Evolutionary conservation across 1,284 basidiomycete species (phyloP).

Genomic region (Trametes polyzona): DNA sequence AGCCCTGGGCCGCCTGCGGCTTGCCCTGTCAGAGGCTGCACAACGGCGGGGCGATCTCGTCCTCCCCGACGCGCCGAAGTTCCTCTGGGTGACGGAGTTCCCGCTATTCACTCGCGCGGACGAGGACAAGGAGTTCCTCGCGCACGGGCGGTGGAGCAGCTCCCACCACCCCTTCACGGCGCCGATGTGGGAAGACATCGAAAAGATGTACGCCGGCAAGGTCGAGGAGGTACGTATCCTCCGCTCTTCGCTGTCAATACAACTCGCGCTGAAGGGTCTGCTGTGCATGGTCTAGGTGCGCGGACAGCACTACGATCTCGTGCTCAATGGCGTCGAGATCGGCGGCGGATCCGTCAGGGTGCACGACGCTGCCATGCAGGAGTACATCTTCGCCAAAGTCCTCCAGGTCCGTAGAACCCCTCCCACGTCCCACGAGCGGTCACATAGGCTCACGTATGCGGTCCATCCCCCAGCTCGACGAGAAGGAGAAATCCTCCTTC

Average conservation of each 20-base stretch:
- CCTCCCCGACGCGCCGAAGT: conserved; percentile 69
- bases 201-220: conserved; percentile 70
- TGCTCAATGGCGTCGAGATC: conserved; percentile 94
- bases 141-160: conserved; percentile 86
- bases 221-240: conserved; percentile 58
- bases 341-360: conserved; percentile 94
- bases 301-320: conserved; percentile 97
- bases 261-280: neutral
- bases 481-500: conserved; percentile 78
- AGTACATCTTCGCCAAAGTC: conserved; percentile 78
- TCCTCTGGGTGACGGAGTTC: conserved; percentile 96
- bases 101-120: conserved; percentile 91
- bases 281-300: conserved; percentile 58
- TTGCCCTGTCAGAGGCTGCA: conserved; percentile 68
- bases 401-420: conserved; percentile 62
- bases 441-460: no score
- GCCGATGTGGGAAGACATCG: conserved; percentile 88
- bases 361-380: conserved; percentile 87
- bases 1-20: conserved; percentile 74
- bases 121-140: conserved; percentile 84
- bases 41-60: conserved; percentile 51
- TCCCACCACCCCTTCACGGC: conserved; percentile 97
- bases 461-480: conserved; percentile 70
- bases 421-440: no score
- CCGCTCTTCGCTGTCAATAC: neutral